A percentile compares a stretch with the other conserved stretches of the same genome.
Conservation (phyloP, 2,329 filamentous ascomycete species). For the Plenodomus biglobosus region DNA sequence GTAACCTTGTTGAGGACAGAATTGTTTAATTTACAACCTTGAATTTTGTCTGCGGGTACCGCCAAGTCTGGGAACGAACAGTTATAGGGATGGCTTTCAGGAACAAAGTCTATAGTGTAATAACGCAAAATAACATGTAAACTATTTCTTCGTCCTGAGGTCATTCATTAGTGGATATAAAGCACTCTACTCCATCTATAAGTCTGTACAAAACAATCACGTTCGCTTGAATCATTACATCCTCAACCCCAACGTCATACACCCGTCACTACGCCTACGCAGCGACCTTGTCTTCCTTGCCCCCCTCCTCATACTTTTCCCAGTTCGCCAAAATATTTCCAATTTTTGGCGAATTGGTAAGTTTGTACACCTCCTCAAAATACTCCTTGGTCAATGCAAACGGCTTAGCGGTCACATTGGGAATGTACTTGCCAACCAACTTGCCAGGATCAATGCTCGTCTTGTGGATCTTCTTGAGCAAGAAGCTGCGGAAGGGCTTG, state of each 20-base stretch:
- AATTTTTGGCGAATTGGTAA: constrained; percentile 81
- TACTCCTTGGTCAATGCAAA: constrained; percentile 98
- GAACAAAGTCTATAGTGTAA: too few species aligned
- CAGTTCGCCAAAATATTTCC: constrained; percentile 79
- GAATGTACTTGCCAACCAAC: constrained; percentile 97
- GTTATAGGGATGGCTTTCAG: too few species aligned
- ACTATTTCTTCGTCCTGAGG: not conserved
- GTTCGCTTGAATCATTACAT: not conserved
- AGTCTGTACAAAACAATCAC: not conserved
- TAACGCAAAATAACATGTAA: too few species aligned
- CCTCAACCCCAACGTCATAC: not conserved
- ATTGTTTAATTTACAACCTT: too few species aligned
- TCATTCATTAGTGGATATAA: not conserved
- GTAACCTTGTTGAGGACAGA: too few species aligned
- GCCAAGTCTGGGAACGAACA: too few species aligned
- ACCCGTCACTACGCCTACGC: constrained; percentile 8
- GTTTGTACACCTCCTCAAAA: constrained; percentile 95
- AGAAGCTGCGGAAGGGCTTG: constrained; percentile 97
- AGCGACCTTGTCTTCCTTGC: constrained; percentile 30
- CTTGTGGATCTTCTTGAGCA: constrained; percentile 99
- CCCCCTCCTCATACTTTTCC: constrained; percentile 54
- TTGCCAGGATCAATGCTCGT: constrained; percentile 97
- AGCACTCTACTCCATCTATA: not conserved
- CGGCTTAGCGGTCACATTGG: constrained; percentile 94
- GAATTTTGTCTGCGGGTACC: too few species aligned